These are phyloP conservation scores for Sclerotiophoma versabilis DNA, from an alignment of 2,329 filamentous ascomycete genomes.

Conservation along the genomic window DNA sequence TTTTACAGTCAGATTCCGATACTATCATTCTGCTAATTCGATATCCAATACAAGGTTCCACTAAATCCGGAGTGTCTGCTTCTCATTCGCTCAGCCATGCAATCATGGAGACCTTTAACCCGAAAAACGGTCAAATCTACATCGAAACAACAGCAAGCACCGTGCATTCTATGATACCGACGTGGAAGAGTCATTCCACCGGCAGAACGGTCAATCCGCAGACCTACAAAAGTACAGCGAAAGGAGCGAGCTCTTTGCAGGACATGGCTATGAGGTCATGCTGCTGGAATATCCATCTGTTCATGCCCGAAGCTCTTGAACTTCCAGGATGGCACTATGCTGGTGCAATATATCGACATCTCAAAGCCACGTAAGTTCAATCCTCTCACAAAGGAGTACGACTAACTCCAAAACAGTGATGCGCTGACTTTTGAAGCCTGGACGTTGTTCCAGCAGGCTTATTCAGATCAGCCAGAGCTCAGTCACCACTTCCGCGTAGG, in stretches of 20 bases:
- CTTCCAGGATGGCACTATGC: background rate
- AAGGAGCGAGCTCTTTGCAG: background rate
- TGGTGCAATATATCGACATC: background rate
- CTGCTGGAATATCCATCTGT: background rate
- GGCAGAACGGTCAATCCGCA: background rate
- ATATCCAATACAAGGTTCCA: background rate
- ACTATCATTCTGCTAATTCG: background rate
- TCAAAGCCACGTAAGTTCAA: background rate
- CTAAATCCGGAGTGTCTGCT: background rate
- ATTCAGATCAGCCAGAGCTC: background rate
- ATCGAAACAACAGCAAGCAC: background rate
- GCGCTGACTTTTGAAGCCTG: slow-evolving; percentile 4
- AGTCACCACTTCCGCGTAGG: background rate
- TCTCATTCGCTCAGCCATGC: background rate
- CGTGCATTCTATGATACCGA: background rate
- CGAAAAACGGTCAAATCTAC: slow-evolving; percentile 8
- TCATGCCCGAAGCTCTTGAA: slow-evolving; percentile 4
- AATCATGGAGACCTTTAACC: slow-evolving; percentile 2
- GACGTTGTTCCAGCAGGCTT: slow-evolving; percentile 2
- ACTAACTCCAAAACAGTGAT: background rate
- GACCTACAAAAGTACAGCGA: background rate
- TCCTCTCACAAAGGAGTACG: too few species aligned
- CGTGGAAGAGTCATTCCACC: background rate
- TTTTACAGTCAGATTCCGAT: background rate
- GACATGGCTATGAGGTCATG: slow-evolving; percentile 2